phyloP scores from a whole-genome alignment of 805 yeast genomes.

The Brettanomyces anomalus region DNA sequence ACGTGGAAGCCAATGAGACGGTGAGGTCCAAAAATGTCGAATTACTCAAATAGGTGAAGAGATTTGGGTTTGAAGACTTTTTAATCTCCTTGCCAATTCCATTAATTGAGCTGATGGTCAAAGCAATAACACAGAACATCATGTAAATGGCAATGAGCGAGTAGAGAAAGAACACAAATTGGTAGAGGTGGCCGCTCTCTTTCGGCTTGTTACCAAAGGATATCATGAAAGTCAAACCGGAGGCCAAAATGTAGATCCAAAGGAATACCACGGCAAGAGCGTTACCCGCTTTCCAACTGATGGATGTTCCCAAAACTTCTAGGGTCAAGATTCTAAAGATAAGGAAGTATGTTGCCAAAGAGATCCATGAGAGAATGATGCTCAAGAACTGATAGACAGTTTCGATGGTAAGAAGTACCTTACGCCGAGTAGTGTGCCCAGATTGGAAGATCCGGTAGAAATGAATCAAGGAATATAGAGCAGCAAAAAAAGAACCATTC shows the following conservation, averaged over 20 bases:
- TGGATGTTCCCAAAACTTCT: constrained; percentile 46
- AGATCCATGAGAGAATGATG: constrained; percentile 80
- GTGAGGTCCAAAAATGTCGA: constrained; percentile 75
- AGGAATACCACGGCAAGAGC: constrained; percentile 68
- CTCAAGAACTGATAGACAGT: constrained; percentile 68
- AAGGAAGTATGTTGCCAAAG: constrained; percentile 77
- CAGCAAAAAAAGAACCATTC: constrained; percentile 94
- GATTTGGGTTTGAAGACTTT: constrained; percentile 24
- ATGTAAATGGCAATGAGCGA: constrained; percentile 80
- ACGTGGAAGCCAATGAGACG: constrained; percentile 76
- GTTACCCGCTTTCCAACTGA: constrained; percentile 53
- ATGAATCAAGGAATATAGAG: constrained; percentile 75
- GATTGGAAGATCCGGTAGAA: constrained; percentile 66
- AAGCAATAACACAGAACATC: constrained; percentile 66
- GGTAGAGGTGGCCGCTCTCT: constrained; percentile 72
- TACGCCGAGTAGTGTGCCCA: constrained; percentile 61
- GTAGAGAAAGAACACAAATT: constrained; percentile 62
- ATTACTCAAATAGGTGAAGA: constrained; percentile 43
- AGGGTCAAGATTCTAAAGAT: constrained; percentile 82
- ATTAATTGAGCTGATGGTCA: constrained; percentile 49
- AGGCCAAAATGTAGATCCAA: constrained; percentile 77
- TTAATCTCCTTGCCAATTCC: constrained; percentile 31
- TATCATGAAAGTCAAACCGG: constrained; percentile 74
- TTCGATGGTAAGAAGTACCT: constrained; percentile 64
- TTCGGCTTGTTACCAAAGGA: constrained; percentile 92